Percentiles rank a stretch among this genome's conserved stretches.
Conservation (phyloP, 2,329 filamentous ascomycete species). For the Alternaria brassicae region DNA sequence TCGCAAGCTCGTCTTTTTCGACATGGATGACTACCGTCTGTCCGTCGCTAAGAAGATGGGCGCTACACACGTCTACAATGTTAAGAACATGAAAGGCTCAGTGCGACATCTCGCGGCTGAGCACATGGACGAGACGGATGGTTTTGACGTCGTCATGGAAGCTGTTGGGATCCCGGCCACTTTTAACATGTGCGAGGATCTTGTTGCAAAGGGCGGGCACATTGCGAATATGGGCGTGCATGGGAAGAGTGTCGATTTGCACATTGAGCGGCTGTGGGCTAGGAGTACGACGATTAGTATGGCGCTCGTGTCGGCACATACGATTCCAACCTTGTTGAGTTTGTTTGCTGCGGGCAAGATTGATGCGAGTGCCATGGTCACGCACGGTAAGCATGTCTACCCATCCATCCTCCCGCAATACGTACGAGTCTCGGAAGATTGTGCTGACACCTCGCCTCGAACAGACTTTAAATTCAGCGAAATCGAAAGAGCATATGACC, state of each 20-base stretch:
- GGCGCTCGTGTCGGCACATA: background rate
- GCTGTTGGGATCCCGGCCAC: conserved; percentile 63
- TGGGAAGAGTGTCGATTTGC: conserved; percentile 60
- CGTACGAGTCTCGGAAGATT: background rate
- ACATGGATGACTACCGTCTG: conserved; percentile 56
- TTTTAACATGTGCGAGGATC: conserved; percentile 61
- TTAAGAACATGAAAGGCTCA: background rate
- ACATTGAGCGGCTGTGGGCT: conserved; percentile 63
- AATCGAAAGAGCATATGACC: conserved; percentile 55
- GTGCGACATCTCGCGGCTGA: background rate
- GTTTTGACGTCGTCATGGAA: conserved; percentile 66
- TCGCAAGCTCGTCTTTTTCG: conserved; percentile 60
- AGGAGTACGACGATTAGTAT: conserved; percentile 59
- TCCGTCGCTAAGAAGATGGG: background rate
- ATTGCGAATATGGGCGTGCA: conserved; percentile 68
- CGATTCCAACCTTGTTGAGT: conserved; percentile 14
- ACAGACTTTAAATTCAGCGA: conserved; percentile 55
- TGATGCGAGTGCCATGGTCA: conserved; percentile 58
- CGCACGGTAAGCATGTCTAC: conserved; percentile 57
- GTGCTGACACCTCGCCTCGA: conserved; percentile 56
- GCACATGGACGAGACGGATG: conserved; percentile 50
- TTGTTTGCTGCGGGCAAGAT: conserved; percentile 59
- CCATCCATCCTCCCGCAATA: conserved; percentile 47
- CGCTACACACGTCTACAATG: background rate
- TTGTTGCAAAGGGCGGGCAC: conserved; percentile 61